Evolutionary conservation across 225 moss, liverwort and hornwort species (phyloP).

Genomic region (Takakia lepidozioides): DNA sequence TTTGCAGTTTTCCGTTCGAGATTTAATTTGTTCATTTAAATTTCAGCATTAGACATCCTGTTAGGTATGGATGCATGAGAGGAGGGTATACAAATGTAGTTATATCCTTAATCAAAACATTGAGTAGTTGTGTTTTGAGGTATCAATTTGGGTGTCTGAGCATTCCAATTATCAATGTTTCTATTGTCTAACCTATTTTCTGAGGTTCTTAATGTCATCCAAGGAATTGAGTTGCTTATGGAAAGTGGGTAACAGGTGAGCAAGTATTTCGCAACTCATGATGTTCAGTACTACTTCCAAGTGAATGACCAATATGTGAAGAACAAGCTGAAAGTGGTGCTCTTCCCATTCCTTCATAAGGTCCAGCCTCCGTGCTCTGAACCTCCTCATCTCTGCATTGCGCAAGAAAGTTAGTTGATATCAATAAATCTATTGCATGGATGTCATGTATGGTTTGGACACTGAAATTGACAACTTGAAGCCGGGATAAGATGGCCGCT

Average conservation of each 20-base stretch:
- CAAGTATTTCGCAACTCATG: constrained; percentile 87
- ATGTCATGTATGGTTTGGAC: no score
- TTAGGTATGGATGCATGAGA: no score
- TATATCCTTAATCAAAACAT: not conserved
- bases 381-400: not conserved
- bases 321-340: constrained; percentile 96
- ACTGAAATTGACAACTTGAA: no score
- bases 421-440: no score
- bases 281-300: constrained; percentile 94
- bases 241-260: constrained; percentile 56
- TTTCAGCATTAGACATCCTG: no score
- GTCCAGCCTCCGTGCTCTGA: constrained; percentile 25
- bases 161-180: no score
- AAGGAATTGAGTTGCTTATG: no score
- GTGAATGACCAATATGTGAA: constrained; percentile 95
- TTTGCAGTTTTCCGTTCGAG: not conserved
- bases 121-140: not conserved
- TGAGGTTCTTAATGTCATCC: no score
- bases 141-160: not conserved
- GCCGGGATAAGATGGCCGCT: no score
- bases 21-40: constrained; percentile 1
- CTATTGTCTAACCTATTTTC: no score
- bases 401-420: not conserved
- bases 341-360: constrained; percentile 87
- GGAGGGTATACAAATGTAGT: no score